Conservation (phyloP, 2,329 filamentous ascomycete species). For the Phyllosticta paracitricarpa region DNA sequence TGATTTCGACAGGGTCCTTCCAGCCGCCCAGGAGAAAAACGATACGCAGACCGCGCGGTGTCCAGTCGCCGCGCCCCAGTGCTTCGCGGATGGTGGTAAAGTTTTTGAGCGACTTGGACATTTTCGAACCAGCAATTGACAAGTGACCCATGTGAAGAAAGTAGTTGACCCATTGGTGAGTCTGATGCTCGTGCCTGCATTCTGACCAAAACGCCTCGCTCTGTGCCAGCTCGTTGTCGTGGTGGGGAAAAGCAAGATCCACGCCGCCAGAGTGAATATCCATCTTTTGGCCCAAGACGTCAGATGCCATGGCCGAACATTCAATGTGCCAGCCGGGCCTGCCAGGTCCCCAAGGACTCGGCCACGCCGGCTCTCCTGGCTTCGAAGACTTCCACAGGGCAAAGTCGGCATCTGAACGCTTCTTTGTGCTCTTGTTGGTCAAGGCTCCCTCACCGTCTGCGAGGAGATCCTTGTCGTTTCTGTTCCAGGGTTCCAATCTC, state of each 20-base stretch:
- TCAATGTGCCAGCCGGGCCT: slow-evolving; percentile 96
- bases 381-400: slow-evolving; percentile 91
- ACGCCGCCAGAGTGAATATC: slow-evolving; percentile 92
- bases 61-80: slow-evolving; percentile 58
- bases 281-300: slow-evolving; percentile 72
- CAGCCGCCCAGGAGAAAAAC: slow-evolving; percentile 82
- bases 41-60: slow-evolving; percentile 67
- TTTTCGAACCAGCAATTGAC: slow-evolving; percentile 81
- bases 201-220: slow-evolving; percentile 70
- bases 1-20: slow-evolving; percentile 88
- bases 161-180: slow-evolving; percentile 79
- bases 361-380: slow-evolving; percentile 84
- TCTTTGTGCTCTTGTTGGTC: slow-evolving; percentile 49
- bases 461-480: slow-evolving; percentile 70
- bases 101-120: slow-evolving; percentile 94
- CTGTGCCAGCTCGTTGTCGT: slow-evolving; percentile 70
- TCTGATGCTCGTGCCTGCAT: slow-evolving; percentile 28
- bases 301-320: slow-evolving; percentile 91
- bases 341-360: slow-evolving; percentile 76
- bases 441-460: slow-evolving; percentile 86
- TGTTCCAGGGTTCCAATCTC: slow-evolving; percentile 72
- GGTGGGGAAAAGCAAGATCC: slow-evolving; percentile 83
- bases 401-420: slow-evolving; percentile 74
- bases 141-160: slow-evolving; percentile 94
- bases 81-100: slow-evolving; percentile 89